Base-by-base conservation (phyloP, 768 basidiomycete species). In the Boletus barrowsii region DNA sequence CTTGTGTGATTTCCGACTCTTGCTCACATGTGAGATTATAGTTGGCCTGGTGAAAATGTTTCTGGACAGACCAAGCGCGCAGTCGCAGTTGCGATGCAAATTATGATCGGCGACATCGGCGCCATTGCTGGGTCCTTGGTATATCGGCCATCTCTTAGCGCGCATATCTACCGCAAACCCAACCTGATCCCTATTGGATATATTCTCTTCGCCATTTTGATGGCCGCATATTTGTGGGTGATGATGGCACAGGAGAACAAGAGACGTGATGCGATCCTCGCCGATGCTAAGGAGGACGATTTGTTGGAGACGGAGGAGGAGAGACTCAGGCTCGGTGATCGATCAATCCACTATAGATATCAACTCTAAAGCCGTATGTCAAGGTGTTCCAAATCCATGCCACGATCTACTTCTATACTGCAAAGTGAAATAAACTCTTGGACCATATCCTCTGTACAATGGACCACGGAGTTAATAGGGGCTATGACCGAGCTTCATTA, bases 21-120 rank as follows among this genome's bases (percentile, higher is more conserved):
- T 15, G 11, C 29, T 45, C n/a, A 40, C 20, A 14, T 4, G 17
- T 50, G 7, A 44, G 29, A 9, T 24, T 4, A 18, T 14, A 66
- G 78, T 50, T 85, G 84, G 81, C 82, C 83, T 1, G 75, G 79
- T 17, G 84, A 86, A 66, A 86, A 86, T 57, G 82, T 87, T n/a
- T 83, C 83, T 13, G 81, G 79, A 11, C 84, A 86, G 59, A 86
- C 83, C 4, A 85, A 86, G 63, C 77, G 84, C 13, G 83, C 84
- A 0, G 75, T 83, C 3, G 81, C 80, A 2, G 75, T 83, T 4
- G 84, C 81, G 2, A 77, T 82, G 76, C 85, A 86, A 62, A 84
- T 87, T 45, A 80, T 79, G 10, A 77, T 86, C 11, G 83, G 83
- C 13, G 81, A 86, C 56, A 70, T 82, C 35, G 84, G 82, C 3